phyloP scores from a whole-genome alignment of 176 grass and related monocot genomes.

The Ensete ventricosum region DNA sequence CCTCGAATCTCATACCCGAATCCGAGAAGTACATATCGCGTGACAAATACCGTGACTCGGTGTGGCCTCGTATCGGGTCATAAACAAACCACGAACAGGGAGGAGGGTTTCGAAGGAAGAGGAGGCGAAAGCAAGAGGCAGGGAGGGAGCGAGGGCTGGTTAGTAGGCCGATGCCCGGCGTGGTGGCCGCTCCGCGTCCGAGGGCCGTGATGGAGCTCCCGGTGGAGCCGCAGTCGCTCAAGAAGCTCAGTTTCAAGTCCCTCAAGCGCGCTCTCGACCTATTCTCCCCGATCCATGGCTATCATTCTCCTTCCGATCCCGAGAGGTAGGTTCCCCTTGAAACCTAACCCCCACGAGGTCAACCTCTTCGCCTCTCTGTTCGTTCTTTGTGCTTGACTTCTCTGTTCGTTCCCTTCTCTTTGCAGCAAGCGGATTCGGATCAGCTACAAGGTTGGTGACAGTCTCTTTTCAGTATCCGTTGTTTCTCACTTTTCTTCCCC shows the following conservation, averaged over 20 bases:
- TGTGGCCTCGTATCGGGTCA: too few relatives aligned
- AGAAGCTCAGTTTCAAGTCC: conserved; percentile 80
- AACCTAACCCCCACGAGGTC: not conserved
- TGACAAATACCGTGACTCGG: too few relatives aligned
- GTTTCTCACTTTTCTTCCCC: not conserved
- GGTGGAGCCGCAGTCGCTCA: conserved; percentile 79
- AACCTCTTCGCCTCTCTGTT: not conserved
- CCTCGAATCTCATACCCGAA: too few relatives aligned
- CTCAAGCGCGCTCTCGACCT: conserved; percentile 72
- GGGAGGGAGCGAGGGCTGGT: not conserved
- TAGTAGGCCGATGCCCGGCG: not conserved
- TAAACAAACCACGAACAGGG: too few relatives aligned
- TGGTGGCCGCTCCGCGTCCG: not conserved
- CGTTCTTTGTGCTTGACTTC: not conserved
- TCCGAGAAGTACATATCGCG: too few relatives aligned
- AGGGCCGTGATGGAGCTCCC: conserved; percentile 23
- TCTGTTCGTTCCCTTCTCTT: not conserved
- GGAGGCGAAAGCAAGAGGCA: not conserved
- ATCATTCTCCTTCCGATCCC: conserved; percentile 33
- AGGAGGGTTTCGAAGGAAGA: not conserved
- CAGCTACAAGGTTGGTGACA: conserved; percentile 48
- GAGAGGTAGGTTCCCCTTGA: conserved; percentile 55
- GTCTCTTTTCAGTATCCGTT: not conserved
- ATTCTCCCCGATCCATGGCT: conserved; percentile 51
- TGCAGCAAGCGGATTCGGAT: conserved; percentile 71